These are phyloP conservation scores for Scleromitrula shiraiana DNA, from an alignment of 2,329 filamentous ascomycete genomes.

Conservation along the genomic window DNA sequence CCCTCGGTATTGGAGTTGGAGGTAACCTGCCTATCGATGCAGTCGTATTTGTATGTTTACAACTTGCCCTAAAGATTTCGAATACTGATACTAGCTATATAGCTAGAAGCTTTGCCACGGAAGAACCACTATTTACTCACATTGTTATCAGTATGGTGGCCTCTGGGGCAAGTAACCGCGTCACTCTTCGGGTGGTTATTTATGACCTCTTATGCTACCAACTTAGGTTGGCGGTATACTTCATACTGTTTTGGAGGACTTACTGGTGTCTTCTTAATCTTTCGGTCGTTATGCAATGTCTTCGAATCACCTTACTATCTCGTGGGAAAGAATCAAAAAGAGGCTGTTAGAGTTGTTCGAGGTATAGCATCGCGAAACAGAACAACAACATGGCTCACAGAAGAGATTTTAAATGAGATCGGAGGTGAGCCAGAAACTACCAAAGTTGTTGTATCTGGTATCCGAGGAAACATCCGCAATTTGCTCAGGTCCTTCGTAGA, in stretches of 20 bases:
- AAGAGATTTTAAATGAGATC: conserved; percentile 55
- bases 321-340: conserved; percentile 67
- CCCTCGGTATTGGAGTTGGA: conserved; percentile 60
- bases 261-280: conserved; percentile 69
- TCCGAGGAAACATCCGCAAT: conserved; percentile 16
- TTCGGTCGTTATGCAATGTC: conserved; percentile 71
- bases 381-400: conserved; percentile 66
- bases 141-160: conserved; percentile 81
- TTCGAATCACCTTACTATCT: conserved; percentile 83
- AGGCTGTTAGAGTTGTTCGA: conserved; percentile 73
- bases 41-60: conserved; percentile 1
- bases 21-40: conserved; percentile 34
- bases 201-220: conserved; percentile 41
- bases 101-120: conserved; percentile 70
- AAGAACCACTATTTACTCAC: conserved; percentile 67
- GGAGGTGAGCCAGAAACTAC: conserved; percentile 31
- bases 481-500: conserved; percentile 55
- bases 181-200: conserved; percentile 69
- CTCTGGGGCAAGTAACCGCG: conserved; percentile 68
- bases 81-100: not conserved
- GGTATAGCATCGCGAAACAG: conserved; percentile 67
- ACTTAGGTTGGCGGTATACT: conserved; percentile 72
- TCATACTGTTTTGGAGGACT: conserved; percentile 61
- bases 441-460: conserved; percentile 11
- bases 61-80: not conserved